Evolutionary conservation across 352 stramenopile species (phyloP), one percentile per base, ranked within the genome.

Genomic region (Pythium plurisporium): DNA sequence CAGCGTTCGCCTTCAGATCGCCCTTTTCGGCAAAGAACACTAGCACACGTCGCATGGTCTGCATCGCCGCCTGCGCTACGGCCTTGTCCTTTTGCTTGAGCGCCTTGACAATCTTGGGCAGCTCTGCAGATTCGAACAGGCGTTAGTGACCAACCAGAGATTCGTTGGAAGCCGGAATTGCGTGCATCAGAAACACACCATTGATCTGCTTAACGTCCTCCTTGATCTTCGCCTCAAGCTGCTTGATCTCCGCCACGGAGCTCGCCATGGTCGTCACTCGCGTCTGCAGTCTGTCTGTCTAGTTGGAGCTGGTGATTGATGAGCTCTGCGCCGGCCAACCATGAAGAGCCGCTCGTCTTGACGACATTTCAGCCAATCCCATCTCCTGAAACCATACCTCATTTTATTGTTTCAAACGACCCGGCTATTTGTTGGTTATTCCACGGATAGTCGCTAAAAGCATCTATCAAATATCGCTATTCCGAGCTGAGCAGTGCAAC

Each of bases 171-270:
- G 15, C 33, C 15, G n/a, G 30, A 46, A 41, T 59, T 38, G 8
- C 26, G 26, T 30, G 42, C 15, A 34, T n/a, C 26, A 15, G 27
- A 20, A n/a, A 20, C 41, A 2, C 25, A 87, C 79, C 79, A 52
- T 95, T 95, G 51, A 89, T 76, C 61, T 92, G 77, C 70, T 88
- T 89, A 43, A 91, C 79, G 70, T 93, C 76, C 53, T 91, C 82
- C 64, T 93, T 91, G 70, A 95, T 87, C 61, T 80, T 82, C 31
- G 78, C 81, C 57, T 95, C 85, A 34, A 95, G 67, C 72, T 93
- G 82, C 79, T 88, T 91, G 67, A 91, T 87, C 72, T 87, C 75
- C 51, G 72, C 74, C 30, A 68, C 70, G 30, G 67, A 55, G 59
- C 37, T 84, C 65, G 69, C 62, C 81, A 88, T 88, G 34, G 26